Evolutionary conservation across 1,139 yeast genomes (phyloP), one percentile per base, ranked within the genome.

Genomic region (Hemisphaericaspora xylanilytica): DNA sequence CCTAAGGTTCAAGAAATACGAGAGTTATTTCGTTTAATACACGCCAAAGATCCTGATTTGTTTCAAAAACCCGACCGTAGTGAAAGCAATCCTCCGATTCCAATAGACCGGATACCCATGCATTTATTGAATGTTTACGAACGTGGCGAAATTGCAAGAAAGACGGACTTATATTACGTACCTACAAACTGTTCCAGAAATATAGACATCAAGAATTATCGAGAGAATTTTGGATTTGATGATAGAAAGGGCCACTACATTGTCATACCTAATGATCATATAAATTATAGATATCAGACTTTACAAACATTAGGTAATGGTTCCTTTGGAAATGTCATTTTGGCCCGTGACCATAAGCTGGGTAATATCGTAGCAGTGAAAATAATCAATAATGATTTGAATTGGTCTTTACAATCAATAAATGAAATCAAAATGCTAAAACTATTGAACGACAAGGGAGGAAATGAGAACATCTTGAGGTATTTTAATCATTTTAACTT

Each of bases 291-390:
- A 29, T 88, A 82, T 53, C 81, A 85, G 47, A 78, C 86, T 6
- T 44, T 74, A 22, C 60, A 68, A 2, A 63, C 70, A 3, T 65
- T 88, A 13, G 96, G 96, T 0, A 80, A 75, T 42, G 96, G 96
- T 3, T 81, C 92, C 24, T 88, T 88, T 67, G 96, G 96, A 0
- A 81, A 80, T 43, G 96, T 88, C 3, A 64, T 85, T 8, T 70
- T 76, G 42, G 84, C 92, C 46, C 59, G 63, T 21, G 96, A 88
- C 58, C 87, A 85, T 55, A 81, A 82, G 53, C 63, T 65, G 16
- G 70, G 73, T 1, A 61, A 65, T 25, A 46, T 70, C 10, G 85
- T 83, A 13, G 95, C 96, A 0, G 68, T 88, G 18, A 88, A 88
- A 55, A 76, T 88, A 40, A 81, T 88, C 44, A 81, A 85, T 44